Evolutionary conservation across 2,329 filamentous ascomycete species (phyloP).

Genomic region (Stemphylium vesicarium): DNA sequence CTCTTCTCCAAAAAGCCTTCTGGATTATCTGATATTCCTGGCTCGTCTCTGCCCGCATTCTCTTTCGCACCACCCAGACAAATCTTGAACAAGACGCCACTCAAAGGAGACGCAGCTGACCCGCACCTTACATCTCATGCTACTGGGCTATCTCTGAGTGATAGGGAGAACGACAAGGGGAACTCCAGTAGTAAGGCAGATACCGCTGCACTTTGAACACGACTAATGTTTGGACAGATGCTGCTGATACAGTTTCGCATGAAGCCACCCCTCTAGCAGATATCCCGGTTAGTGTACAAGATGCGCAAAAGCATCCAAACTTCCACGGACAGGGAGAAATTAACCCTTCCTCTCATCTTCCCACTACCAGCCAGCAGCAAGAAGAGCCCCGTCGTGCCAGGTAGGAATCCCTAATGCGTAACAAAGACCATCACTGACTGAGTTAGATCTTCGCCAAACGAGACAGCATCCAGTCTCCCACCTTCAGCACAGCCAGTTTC

Average conservation of each 20-base stretch:
- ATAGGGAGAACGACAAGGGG: background rate
- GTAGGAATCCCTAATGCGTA: background rate
- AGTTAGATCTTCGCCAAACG: background rate
- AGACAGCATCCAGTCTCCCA: background rate
- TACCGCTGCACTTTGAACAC: background rate
- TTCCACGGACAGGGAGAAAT: background rate
- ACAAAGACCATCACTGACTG: background rate
- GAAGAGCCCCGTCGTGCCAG: background rate
- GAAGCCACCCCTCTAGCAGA: background rate
- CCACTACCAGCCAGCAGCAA: background rate
- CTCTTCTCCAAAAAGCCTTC: background rate
- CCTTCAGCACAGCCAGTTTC: background rate
- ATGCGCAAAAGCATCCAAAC: background rate
- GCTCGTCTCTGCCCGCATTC: conserved; percentile 1
- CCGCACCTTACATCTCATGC: background rate
- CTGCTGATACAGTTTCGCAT: background rate
- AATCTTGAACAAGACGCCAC: background rate
- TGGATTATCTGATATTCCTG: background rate
- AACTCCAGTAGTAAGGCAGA: background rate
- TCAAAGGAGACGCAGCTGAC: background rate
- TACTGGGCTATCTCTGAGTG: background rate
- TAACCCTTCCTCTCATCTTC: background rate
- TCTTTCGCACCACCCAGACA: background rate
- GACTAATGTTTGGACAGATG: conserved; percentile 2
- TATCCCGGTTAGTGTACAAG: background rate